Base-by-base conservation (phyloP, 2,329 filamentous ascomycete genomes). In the Exophiala sp. region DNA sequence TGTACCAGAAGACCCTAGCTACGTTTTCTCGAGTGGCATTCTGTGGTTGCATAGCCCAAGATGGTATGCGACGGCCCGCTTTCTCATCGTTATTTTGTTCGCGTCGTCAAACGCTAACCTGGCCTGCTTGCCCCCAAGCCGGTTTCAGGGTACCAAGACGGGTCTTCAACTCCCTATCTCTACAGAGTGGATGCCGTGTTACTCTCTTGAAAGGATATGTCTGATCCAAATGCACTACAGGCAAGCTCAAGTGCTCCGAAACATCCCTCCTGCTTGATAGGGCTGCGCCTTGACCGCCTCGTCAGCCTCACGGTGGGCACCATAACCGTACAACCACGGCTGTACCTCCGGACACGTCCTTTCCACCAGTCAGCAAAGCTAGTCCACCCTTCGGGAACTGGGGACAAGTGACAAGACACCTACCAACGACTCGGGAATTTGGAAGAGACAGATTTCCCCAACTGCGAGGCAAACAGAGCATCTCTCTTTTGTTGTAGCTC, bases 241-340 rank as follows among this genome's bases (percentile, higher is more conserved):
- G 3, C 7, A n/a, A 13, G 29, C 3, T 8, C n/a, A 22, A 24
- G 19, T 23, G 13, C 22, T 18, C n/a, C 21, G 3, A 6, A 13
- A 41, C 19, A 13, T 13, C 21, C 14, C 4, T 39, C 13, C 35
- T 24, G 13, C 19, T 23, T 24, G 19, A 18, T 13, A 46, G 6
- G 38, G 43, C 3, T 43, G 19, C 41, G 50, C 22, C 18, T 38
- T 46, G 11, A 67, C 62, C 1, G 62, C 68, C 10, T 69, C 66
- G 46, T 77, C 71, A 1, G 75, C 78, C 59, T 82, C 80, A 22
- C 68, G 66, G 50, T 75, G 73, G 2, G 79, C 78, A 64, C 84
- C 77, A 55, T 85, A 84, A 0, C 80, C 79, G 57, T 79, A 85
- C 40, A 85, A 55, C 78, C 80, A 84, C 0, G 76, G 74, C 63